Evolutionary conservation across 1,284 basidiomycete genomes (phyloP).

Genomic region (Ganoderma meredithae): DNA sequence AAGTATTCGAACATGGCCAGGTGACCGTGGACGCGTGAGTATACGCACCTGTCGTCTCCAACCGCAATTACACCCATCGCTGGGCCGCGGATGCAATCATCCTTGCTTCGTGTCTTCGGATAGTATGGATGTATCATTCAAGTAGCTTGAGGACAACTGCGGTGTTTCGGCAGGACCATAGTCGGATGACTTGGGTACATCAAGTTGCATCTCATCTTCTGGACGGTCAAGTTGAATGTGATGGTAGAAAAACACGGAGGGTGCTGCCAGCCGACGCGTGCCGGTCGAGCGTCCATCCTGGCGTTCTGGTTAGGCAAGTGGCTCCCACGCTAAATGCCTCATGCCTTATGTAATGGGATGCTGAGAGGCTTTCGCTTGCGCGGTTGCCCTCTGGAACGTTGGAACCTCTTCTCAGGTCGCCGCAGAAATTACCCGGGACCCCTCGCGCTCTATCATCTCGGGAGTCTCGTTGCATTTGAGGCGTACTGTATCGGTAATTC

Average conservation of each 20-base stretch:
- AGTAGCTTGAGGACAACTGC: not conserved
- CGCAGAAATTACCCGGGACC: not conserved
- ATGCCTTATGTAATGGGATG: not conserved
- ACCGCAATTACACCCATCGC: not conserved
- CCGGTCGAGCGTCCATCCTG: not conserved
- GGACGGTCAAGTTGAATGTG: not conserved
- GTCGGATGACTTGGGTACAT: not conserved
- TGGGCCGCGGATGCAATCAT: not conserved
- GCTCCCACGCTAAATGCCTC: not conserved
- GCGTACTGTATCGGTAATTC: not conserved
- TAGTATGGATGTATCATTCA: not conserved
- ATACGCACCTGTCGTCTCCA: not conserved
- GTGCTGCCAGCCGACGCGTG: not conserved
- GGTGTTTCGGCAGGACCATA: not conserved
- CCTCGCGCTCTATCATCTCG: not conserved
- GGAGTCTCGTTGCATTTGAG: not conserved
- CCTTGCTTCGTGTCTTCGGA: not conserved
- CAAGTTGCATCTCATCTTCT: not conserved
- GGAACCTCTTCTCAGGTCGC: not conserved
- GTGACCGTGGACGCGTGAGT: slow-evolving; percentile 1
- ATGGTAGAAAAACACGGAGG: not conserved
- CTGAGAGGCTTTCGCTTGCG: not conserved
- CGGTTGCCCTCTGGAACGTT: not conserved
- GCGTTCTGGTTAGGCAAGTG: not conserved
- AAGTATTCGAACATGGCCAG: not conserved